Evolutionary conservation across 2,329 filamentous ascomycete genomes (phyloP), one percentile per base, ranked within the genome.

Genomic region (Ceratocystis eucalypticola): DNA sequence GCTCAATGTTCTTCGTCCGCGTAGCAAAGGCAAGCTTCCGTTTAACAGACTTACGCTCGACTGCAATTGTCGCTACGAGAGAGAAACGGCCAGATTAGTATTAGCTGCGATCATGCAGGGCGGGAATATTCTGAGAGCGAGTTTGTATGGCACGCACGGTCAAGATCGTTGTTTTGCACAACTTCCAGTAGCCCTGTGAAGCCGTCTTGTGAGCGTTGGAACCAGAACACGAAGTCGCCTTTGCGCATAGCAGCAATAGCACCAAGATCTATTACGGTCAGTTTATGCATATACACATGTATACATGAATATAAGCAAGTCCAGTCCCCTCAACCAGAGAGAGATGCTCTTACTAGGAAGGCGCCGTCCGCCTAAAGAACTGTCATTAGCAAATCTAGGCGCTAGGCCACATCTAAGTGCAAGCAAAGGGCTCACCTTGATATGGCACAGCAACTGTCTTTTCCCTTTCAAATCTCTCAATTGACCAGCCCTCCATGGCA

Each of bases 201-300:
- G 30, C 66, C 66, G 2, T n/a, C 62, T 10, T 22, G 28, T 22
- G 41, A 63, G 8, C 66, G 46, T 25, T 68, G 63, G 20, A 62
- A 68, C 66, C 66, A 68, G 59, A 68, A 65, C 5, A 68, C 59
- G 12, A 68, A 25, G 30, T 68, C 66, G 4, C 64, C 64, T 30
- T 64, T 65, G 17, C 30, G 57, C 66, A 68, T 68, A 22, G 64
- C 63, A 12, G 64, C 33, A 17, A 68, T 66, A 10, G 37, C 48
- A 2, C 66, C 66, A 30, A 68, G 61, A 66, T 65, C 62, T 67
- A 28, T 15, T 30, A 0, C 8, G 44, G 37, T 63, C 50, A 66
- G 48, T 44, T 25, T 8, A 17, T 7, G 17, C 15, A 6, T 7
- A 61, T 8, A 25, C 44, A 15, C 59, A 45, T 5, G 33, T 25